Conservation (phyloP, 1,284 basidiomycete species). For the Ustilago shanxiensis region DNA sequence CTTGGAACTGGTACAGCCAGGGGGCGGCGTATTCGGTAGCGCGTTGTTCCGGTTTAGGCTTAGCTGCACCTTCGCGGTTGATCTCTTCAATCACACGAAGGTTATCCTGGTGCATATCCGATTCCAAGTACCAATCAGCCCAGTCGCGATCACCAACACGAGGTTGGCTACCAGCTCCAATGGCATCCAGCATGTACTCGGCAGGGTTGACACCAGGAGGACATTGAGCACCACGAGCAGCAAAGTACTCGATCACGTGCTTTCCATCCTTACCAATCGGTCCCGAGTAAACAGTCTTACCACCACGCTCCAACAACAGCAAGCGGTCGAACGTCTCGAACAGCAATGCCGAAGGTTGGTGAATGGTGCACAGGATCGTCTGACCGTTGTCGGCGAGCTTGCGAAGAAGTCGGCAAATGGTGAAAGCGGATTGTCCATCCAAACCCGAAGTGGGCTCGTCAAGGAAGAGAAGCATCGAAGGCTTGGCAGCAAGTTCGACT, state of each 20-base stretch:
- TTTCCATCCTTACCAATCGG: constrained; percentile 74
- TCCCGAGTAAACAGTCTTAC: constrained; percentile 75
- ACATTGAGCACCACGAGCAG: constrained; percentile 73
- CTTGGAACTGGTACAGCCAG: constrained; percentile 82
- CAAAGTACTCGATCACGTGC: constrained; percentile 74
- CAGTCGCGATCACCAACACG: constrained; percentile 67
- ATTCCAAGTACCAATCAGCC: constrained; percentile 71
- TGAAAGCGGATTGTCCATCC: constrained; percentile 90
- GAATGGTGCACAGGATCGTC: constrained; percentile 74
- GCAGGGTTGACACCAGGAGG: constrained; percentile 74
- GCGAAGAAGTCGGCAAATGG: constrained; percentile 82
- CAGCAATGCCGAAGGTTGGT: constrained; percentile 78
- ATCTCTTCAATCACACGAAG: constrained; percentile 71
- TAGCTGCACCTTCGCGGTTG: constrained; percentile 72
- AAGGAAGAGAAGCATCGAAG: constrained; percentile 76
- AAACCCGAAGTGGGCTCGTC: constrained; percentile 79
- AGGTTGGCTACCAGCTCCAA: constrained; percentile 68
- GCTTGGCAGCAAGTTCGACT: constrained; percentile 83
- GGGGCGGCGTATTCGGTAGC: constrained; percentile 75
- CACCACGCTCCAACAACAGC: constrained; percentile 68
- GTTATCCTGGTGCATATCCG: constrained; percentile 67
- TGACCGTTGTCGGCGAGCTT: constrained; percentile 87
- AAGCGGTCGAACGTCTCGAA: constrained; percentile 78
- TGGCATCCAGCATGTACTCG: constrained; percentile 72
- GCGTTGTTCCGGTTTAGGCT: constrained; percentile 66